These are phyloP conservation scores for Chalciporus piperatus DNA, from an alignment of 768 basidiomycete species.

Conservation along the genomic window DNA sequence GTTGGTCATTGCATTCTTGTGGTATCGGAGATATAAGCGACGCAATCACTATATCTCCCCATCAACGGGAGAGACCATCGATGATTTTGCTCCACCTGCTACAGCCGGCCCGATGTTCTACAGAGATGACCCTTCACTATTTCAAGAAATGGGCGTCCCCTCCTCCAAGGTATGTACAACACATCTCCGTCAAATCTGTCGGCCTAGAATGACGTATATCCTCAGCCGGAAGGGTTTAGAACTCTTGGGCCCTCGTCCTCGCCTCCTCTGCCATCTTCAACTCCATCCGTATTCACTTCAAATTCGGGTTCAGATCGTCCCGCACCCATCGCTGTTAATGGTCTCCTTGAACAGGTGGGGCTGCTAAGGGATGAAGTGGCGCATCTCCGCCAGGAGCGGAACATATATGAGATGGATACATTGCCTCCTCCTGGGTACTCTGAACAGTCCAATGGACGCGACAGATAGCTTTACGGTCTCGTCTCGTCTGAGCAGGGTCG, in stretches of 20 bases:
- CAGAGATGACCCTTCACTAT: too few relatives aligned
- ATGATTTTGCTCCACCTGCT: too few relatives aligned
- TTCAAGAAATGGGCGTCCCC: too few relatives aligned
- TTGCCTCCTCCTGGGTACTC: not conserved
- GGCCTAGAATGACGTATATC: too few relatives aligned
- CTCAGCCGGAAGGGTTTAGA: too few relatives aligned
- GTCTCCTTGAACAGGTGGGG: not conserved
- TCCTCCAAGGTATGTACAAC: too few relatives aligned
- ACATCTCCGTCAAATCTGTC: too few relatives aligned
- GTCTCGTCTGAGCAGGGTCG: too few relatives aligned
- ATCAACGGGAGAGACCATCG: not conserved
- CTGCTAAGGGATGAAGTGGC: not conserved
- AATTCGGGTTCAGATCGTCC: not conserved
- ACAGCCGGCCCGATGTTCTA: too few relatives aligned
- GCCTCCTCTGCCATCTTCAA: too few relatives aligned
- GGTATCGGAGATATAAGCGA: not conserved
- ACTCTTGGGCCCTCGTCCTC: too few relatives aligned
- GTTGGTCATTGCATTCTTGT: not conserved
- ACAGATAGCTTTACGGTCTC: too few relatives aligned
- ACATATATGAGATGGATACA: not conserved
- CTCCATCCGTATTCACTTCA: not conserved
- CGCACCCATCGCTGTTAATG: not conserved
- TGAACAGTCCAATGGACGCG: not conserved
- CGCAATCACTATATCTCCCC: not conserved
- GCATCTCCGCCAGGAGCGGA: not conserved